A percentile compares a stretch with the other conserved stretches of the same genome.
phyloP scores from a whole-genome alignment of 2,329 filamentous ascomycete genomes.

The Fusarium sp. region DNA sequence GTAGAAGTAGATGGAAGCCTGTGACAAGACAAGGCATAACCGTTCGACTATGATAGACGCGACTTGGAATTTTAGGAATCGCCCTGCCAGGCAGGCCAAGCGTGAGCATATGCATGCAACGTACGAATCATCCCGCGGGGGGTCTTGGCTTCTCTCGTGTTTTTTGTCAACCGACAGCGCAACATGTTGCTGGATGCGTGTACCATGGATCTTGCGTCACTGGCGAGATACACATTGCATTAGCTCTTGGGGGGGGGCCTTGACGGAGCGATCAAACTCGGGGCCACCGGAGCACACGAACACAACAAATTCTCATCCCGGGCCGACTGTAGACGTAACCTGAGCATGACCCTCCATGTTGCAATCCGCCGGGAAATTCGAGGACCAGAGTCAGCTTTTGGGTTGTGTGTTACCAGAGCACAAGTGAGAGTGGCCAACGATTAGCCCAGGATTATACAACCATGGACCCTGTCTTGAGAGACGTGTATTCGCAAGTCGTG shows the following conservation, averaged over 20 bases:
- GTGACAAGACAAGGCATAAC: background rate
- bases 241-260: background rate
- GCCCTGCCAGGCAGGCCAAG: slow-evolving; percentile 25
- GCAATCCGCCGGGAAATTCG: slow-evolving; percentile 7
- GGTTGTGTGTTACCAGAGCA: background rate
- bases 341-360: background rate
- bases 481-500: background rate
- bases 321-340: slow-evolving; percentile 23
- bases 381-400: background rate
- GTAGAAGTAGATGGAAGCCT: background rate
- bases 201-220: background rate
- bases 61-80: slow-evolving; percentile 17
- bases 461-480: background rate
- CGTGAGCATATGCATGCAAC: slow-evolving; percentile 9
- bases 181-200: slow-evolving; percentile 1
- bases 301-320: slow-evolving; percentile 3
- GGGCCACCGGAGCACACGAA: slow-evolving; percentile 13
- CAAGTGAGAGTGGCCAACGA: background rate
- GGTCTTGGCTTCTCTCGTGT: background rate
- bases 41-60: slow-evolving; percentile 2
- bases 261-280: slow-evolving; percentile 2
- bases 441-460: background rate
- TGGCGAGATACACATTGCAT: background rate
- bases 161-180: background rate
- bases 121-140: slow-evolving; percentile 1